Conservation (phyloP, 2,329 filamentous ascomycete species). For the Colletotrichum chrysophilum region DNA sequence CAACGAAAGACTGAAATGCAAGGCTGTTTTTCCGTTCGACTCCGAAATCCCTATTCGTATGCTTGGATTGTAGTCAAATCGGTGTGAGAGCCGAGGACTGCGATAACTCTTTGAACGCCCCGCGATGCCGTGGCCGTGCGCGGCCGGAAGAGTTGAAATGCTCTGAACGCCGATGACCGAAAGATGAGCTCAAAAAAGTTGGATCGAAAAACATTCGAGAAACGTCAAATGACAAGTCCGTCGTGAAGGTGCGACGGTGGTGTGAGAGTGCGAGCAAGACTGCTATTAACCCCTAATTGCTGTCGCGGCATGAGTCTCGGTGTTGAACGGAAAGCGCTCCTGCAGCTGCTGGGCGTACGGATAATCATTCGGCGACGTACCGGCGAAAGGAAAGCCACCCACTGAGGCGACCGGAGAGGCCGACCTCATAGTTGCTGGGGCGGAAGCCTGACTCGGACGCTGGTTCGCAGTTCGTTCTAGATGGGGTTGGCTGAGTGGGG, state of each 20-base stretch:
- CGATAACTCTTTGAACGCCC: constrained; percentile 14
- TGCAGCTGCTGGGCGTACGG: constrained; percentile 45
- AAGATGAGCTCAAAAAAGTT: neutral
- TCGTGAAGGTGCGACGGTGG: neutral
- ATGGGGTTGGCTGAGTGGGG: constrained; percentile 31
- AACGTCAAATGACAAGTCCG: constrained; percentile 13
- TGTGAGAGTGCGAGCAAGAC: neutral
- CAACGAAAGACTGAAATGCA: constrained; percentile 5
- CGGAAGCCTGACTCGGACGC: constrained; percentile 32
- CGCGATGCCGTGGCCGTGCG: constrained; percentile 8
- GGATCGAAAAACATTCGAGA: constrained; percentile 18
- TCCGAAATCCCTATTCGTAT: constrained; percentile 11
- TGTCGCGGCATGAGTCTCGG: constrained; percentile 54
- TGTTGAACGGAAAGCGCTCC: constrained; percentile 53
- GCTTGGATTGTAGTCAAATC: constrained; percentile 11
- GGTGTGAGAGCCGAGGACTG: neutral
- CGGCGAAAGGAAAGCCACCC: constrained; percentile 50
- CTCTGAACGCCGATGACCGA: constrained; percentile 16
- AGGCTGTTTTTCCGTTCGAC: constrained; percentile 7
- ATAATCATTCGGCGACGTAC: constrained; percentile 48
- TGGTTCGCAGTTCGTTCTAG: constrained; percentile 33
- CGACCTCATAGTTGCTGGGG: constrained; percentile 40
- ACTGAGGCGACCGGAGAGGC: constrained; percentile 51
- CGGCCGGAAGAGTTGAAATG: constrained; percentile 2
- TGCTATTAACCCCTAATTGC: constrained; percentile 47